Evolutionary conservation across 1,139 yeast genomes (phyloP).

Genomic region (Pichia sp.): DNA sequence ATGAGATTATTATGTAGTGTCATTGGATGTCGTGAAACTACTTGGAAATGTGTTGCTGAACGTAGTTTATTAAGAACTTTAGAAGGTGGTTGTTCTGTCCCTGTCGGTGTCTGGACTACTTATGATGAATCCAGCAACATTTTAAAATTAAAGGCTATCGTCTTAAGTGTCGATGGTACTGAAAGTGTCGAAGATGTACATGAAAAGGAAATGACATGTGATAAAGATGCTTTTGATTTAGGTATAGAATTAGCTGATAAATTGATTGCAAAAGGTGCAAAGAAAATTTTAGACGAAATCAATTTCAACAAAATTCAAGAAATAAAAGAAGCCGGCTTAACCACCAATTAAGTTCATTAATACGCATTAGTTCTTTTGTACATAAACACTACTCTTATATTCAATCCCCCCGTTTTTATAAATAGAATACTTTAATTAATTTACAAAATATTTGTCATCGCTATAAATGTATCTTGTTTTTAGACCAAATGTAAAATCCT

Average conservation of each 20-base stretch:
- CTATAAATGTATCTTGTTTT: background rate
- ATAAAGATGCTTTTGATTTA: conserved; percentile 65
- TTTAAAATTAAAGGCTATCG: conserved; percentile 64
- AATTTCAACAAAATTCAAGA: conserved; percentile 64
- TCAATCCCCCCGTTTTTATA: no score
- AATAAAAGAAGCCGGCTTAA: conserved; percentile 33
- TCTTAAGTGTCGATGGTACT: conserved; percentile 83
- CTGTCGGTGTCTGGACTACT: conserved; percentile 74
- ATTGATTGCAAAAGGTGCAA: conserved; percentile 77
- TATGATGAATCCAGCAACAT: conserved; percentile 47
- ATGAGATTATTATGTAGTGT: conserved; percentile 57
- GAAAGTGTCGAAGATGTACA: conserved; percentile 58
- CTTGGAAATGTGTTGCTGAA: conserved; percentile 86
- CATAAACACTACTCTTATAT: no score
- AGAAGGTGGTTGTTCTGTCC: conserved; percentile 98
- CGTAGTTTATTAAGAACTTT: conserved; percentile 81
- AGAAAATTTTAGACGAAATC: conserved; percentile 74
- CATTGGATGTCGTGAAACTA: conserved; percentile 66
- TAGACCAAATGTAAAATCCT: conserved; percentile 10
- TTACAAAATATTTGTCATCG: no score
- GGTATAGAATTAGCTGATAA: conserved; percentile 71
- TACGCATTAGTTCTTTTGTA: no score
- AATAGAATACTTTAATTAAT: no score
- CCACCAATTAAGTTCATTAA: no score
- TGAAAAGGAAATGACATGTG: conserved; percentile 31